Evolutionary conservation across 2,329 filamentous ascomycete species (phyloP).

Genomic region (Penicillium decumbens): DNA sequence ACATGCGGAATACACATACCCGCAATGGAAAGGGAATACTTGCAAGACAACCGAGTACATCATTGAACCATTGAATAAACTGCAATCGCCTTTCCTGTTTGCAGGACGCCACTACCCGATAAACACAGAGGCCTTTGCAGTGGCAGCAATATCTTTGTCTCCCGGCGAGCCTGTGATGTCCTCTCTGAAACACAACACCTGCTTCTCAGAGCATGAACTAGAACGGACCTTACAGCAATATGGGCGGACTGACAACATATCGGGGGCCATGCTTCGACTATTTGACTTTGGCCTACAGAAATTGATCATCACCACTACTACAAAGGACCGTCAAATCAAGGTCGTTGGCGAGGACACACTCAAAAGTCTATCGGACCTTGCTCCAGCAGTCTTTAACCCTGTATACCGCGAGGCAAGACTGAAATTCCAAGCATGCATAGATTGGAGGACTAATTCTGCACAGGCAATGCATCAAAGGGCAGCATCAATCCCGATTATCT

Average conservation of each 20-base stretch:
- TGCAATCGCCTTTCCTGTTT: not conserved
- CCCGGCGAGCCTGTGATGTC: not conserved
- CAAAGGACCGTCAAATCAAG: constrained; percentile 1
- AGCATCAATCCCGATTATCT: constrained; percentile 32
- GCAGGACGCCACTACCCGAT: not conserved
- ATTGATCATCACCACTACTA: constrained; percentile 12
- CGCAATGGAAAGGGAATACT: not conserved
- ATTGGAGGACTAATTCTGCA: not conserved
- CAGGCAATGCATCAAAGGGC: constrained; percentile 37
- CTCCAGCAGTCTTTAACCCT: constrained; percentile 29
- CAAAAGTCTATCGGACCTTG: constrained; percentile 22
- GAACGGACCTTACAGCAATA: not conserved
- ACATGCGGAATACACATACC: constrained; percentile 13
- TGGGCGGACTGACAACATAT: not conserved
- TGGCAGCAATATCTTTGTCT: not conserved
- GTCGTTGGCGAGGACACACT: constrained; percentile 3
- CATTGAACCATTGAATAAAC: not conserved
- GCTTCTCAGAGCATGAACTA: not conserved
- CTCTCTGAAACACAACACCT: not conserved
- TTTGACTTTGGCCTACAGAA: constrained; percentile 26
- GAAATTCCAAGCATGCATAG: not conserved
- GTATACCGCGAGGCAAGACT: constrained; percentile 30
- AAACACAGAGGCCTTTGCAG: not conserved
- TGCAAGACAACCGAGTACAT: not conserved
- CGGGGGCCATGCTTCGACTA: constrained; percentile 15